Evolutionary conservation across 768 basidiomycete species (phyloP).

Genomic region (Rickenella mellea): DNA sequence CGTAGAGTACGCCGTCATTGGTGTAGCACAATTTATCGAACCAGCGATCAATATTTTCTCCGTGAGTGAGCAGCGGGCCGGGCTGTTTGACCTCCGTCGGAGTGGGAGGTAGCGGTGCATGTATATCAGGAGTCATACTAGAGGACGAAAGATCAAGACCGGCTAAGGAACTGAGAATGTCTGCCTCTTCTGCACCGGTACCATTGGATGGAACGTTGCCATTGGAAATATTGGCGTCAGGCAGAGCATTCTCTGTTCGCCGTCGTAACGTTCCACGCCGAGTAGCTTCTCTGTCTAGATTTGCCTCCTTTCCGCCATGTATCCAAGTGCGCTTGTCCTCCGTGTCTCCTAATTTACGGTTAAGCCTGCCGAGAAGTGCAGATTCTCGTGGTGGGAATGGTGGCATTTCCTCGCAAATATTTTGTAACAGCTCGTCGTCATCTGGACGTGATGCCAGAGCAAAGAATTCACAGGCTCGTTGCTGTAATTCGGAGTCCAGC

Average conservation of each 20-base stretch:
- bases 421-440: conserved; percentile 87
- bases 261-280: conserved; percentile 17
- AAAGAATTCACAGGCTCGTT: conserved; percentile 96
- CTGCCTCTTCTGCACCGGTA: conserved; percentile 21
- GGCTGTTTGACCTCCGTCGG: conserved; percentile 14
- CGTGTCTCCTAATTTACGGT: conserved; percentile 86
- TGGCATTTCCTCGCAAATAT: conserved; percentile 98
- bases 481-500: conserved; percentile 93
- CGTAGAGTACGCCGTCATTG: conserved; percentile 86
- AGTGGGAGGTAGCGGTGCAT: conserved; percentile 14
- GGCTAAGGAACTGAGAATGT: conserved; percentile 65
- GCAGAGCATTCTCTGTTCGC: conserved; percentile 25
- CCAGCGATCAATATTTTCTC: conserved; percentile 81
- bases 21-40: conserved; percentile 74
- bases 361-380: conserved; percentile 75
- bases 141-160: conserved; percentile 64
- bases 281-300: conserved; percentile 62
- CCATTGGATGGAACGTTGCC: conserved; percentile 27
- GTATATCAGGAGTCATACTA: conserved; percentile 9
- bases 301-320: conserved; percentile 89
- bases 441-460: conserved; percentile 77
- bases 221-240: conserved; percentile 24
- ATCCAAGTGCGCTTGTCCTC: conserved; percentile 95
- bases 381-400: conserved; percentile 95
- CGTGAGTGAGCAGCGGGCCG: conserved; percentile 48